Conservation (phyloP, 768 basidiomycete genomes). For the Termitomyces sp. region DNA sequence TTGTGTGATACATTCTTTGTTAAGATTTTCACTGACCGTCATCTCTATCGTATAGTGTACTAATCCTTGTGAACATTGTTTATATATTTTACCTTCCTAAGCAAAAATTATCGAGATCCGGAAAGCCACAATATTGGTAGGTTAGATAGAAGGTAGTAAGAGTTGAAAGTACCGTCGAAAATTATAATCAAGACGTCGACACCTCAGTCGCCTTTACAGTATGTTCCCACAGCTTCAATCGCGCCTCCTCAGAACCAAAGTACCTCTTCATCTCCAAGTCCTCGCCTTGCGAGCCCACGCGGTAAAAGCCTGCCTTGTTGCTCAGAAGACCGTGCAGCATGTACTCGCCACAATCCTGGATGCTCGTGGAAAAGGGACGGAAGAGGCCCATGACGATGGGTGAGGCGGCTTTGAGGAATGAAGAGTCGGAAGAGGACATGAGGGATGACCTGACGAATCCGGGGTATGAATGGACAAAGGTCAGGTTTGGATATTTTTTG, state of each 20-base stretch:
- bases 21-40: no score
- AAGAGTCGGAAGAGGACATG: slow-evolving; percentile 22
- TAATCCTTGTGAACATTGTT: no score
- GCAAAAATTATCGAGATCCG: no score
- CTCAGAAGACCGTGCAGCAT: slow-evolving; percentile 31
- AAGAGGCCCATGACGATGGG: slow-evolving; percentile 17
- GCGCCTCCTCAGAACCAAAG: slow-evolving; percentile 34
- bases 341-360: slow-evolving; percentile 21
- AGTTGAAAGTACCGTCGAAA: neutral
- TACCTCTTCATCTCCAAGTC: slow-evolving; percentile 29
- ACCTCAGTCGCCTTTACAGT: slow-evolving; percentile 18
- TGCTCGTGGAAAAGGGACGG: slow-evolving; percentile 7
- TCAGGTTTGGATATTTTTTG: slow-evolving; percentile 28
- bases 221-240: slow-evolving; percentile 35
- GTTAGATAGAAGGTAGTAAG: no score
- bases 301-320: slow-evolving; percentile 22
- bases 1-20: no score
- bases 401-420: slow-evolving; percentile 17
- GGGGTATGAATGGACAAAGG: slow-evolving; percentile 37
- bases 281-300: slow-evolving; percentile 29
- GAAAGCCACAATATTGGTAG: no score
- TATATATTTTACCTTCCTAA: no score
- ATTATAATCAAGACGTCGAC: neutral
- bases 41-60: no score
- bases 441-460: slow-evolving; percentile 35